A percentile compares a stretch with the other conserved stretches of the same genome.
Conservation (phyloP, 2,329 filamentous ascomycete species). For the Amauroascus verrucosus region DNA sequence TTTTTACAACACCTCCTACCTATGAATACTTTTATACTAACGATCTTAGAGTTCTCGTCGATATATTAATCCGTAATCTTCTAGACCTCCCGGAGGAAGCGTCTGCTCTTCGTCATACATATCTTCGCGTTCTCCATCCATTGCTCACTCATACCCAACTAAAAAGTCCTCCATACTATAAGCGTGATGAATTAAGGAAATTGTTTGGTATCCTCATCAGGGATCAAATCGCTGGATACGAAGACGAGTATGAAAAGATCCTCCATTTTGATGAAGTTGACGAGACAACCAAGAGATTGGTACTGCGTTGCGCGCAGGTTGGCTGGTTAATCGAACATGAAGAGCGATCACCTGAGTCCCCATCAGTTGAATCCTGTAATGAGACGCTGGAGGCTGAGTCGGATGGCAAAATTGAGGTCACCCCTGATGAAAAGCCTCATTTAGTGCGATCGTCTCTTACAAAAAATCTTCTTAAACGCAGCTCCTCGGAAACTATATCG, state of each 20-base stretch:
- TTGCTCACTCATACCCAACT: constrained; percentile 87
- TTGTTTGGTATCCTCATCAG: constrained; percentile 63
- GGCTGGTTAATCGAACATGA: constrained; percentile 36
- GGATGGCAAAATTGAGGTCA: background rate
- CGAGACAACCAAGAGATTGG: constrained; percentile 40
- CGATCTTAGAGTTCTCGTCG: constrained; percentile 82
- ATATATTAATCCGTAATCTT: constrained; percentile 94
- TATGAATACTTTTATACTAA: constrained; percentile 99
- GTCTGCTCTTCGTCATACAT: constrained; percentile 69
- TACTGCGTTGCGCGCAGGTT: constrained; percentile 37
- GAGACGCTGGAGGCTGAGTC: background rate
- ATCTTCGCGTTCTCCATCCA: constrained; percentile 83
- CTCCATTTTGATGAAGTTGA: constrained; percentile 42
- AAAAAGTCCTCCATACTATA: constrained; percentile 78
- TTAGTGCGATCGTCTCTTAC: background rate
- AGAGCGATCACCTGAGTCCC: constrained; percentile 18
- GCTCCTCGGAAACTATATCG: constrained; percentile 23
- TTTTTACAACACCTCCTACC: constrained; percentile 84
- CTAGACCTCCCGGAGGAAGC: constrained; percentile 83
- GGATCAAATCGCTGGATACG: constrained; percentile 55
- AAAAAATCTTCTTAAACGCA: constrained; percentile 8
- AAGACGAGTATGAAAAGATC: constrained; percentile 37
- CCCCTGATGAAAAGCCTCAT: background rate
- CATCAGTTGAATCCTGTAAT: constrained; percentile 17
- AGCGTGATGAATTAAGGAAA: constrained; percentile 69